Evolutionary conservation across 805 yeast species (phyloP), one percentile per base, ranked within the genome.

Genomic region (Kodamaea lidongshanica): DNA sequence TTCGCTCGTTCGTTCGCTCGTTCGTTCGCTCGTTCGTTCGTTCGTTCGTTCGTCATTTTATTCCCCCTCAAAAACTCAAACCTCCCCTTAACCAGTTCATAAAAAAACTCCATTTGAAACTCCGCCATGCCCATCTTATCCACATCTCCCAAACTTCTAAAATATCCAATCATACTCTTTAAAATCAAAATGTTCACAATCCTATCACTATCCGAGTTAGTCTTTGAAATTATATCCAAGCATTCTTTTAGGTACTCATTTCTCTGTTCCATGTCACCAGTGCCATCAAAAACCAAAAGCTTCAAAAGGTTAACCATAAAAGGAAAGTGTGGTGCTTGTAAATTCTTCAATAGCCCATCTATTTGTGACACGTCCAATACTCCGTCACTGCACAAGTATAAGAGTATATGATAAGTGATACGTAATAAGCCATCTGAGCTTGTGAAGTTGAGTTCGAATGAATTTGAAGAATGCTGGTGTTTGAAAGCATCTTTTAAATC

Each of bases 61-160:
- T 38, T 38, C 6, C 14, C 22, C 15, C 12, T 19, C 28, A 40
- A 26, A 19, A 40, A 38, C 7, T 13, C 15, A 23, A 38, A 40
- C 34, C 34, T 40, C 16, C 21, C 33, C 7, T 19, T 19, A 12
- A 36, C 27, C 5, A 27, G 20, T 15, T 38, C 32, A 23, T 30
- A 21, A 13, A 32, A 32, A 21, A 31, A 37, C 32, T 42, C 36
- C 7, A 45, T 25, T 26, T 50, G 50, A 12, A 48, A 36, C 19
- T 40, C 42, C 0, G 45, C 45, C 42, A 50, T 39, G 15, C 33
- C 35, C 6, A 45, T 44, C 21, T 41, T 39, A 17, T 51, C 54
- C 11, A 28, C 29, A 11, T 48, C 49, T 1, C 54, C 56, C 4
- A 25, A 26, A 7, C 35, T 33, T 17, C 30, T 34, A 23, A 41